Conservation (phyloP, 2,329 filamentous ascomycete species). For the Penicillium sp. region DNA sequence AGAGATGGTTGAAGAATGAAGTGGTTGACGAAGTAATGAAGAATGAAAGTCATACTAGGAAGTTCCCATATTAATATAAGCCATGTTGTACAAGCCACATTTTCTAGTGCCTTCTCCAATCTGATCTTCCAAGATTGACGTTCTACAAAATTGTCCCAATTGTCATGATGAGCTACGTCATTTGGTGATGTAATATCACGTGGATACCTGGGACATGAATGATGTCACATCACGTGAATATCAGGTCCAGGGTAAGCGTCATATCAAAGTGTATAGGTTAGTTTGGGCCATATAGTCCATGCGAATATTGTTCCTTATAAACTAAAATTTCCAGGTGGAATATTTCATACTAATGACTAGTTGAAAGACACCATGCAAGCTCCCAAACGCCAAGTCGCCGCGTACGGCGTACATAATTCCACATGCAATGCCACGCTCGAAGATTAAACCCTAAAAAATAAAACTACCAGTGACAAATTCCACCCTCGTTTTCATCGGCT, state of each 20-base stretch:
- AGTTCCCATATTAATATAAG: background rate
- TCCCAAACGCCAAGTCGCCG: background rate
- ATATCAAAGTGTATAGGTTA: background rate
- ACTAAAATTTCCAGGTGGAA: background rate
- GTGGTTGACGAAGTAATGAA: background rate
- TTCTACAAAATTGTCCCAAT: background rate
- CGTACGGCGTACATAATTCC: background rate
- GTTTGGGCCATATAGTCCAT: background rate
- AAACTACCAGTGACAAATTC: conserved; percentile 55
- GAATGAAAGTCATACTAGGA: background rate
- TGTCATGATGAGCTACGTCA: conserved; percentile 19
- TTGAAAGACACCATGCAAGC: background rate
- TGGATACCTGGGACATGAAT: conserved; percentile 5
- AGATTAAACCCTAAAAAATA: background rate
- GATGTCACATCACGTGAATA: conserved; percentile 23
- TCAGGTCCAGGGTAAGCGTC: background rate
- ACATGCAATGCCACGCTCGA: conserved; percentile 20
- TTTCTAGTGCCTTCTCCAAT: conserved; percentile 3
- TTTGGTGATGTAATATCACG: conserved; percentile 22
- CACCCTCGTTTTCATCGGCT: conserved; percentile 75
- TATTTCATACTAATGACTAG: background rate
- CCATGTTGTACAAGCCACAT: background rate
- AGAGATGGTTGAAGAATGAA: background rate
- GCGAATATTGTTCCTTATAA: background rate
- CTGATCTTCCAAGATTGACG: background rate